A percentile compares a stretch with the other conserved stretches of the same genome.
Conservation (phyloP, 495 filamentous ascomycete species). For the Hypomontagnella monticulosa region DNA sequence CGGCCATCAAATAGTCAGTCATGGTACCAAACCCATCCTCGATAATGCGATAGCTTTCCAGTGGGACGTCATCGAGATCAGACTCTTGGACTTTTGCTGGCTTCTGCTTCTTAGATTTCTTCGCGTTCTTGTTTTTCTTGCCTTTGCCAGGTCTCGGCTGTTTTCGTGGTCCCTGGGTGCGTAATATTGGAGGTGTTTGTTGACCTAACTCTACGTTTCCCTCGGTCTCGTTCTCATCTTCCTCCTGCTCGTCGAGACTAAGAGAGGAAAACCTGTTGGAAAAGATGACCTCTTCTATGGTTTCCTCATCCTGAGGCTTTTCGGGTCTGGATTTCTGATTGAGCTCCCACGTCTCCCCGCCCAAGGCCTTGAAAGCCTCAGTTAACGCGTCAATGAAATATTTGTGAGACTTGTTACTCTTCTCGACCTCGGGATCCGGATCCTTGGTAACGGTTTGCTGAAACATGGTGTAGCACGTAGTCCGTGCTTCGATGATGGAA, state of each 20-base stretch:
- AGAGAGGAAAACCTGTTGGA: slow-evolving; percentile 48
- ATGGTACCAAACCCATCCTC: slow-evolving; percentile 43
- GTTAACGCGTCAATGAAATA: slow-evolving; percentile 53
- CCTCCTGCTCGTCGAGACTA: slow-evolving; percentile 24
- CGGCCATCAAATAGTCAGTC: slow-evolving; percentile 54
- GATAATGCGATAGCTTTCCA: slow-evolving; percentile 60
- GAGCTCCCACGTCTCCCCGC: slow-evolving; percentile 41
- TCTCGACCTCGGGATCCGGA: slow-evolving; percentile 50
- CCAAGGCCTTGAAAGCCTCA: slow-evolving; percentile 49
- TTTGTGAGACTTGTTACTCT: slow-evolving; percentile 53
- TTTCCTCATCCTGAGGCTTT: slow-evolving; percentile 31
- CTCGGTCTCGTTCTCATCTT: slow-evolving; percentile 5
- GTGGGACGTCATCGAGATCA: slow-evolving; percentile 43
- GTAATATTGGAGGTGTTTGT: slow-evolving; percentile 9
- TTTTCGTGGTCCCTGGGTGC: slow-evolving; percentile 15
- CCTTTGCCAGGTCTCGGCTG: slow-evolving; percentile 47
- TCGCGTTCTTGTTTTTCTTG: slow-evolving; percentile 48
- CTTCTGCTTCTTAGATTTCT: slow-evolving; percentile 13
- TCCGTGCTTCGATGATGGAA: slow-evolving; percentile 45
- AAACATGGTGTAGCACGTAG: slow-evolving; percentile 31
- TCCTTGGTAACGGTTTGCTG: slow-evolving; percentile 44
- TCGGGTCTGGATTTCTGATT: slow-evolving; percentile 12
- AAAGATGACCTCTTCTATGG: slow-evolving; percentile 44
- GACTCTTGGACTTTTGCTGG: slow-evolving; percentile 14
- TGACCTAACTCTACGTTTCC: neutral